phyloP scores from a whole-genome alignment of 2,329 filamentous ascomycete genomes.

The Aureobasidium musti region DNA sequence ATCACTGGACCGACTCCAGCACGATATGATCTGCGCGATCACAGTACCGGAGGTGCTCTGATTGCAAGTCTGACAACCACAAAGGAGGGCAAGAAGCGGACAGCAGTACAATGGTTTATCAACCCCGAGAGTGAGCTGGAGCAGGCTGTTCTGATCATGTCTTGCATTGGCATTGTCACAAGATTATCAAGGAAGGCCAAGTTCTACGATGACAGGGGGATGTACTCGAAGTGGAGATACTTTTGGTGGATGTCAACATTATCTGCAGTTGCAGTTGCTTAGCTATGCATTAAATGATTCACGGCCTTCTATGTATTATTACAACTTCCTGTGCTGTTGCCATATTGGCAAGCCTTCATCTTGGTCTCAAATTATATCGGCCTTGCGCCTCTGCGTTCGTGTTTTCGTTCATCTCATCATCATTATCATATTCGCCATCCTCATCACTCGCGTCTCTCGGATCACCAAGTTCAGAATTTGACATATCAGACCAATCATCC shows the following conservation, averaged over 20 bases:
- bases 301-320: neutral
- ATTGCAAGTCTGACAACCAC: conserved; percentile 34
- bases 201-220: conserved; percentile 1
- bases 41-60: neutral
- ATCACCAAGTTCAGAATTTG: neutral
- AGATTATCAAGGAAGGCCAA: conserved; percentile 24
- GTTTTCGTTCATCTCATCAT: neutral
- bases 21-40: neutral
- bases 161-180: conserved; percentile 11
- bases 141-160: conserved; percentile 20
- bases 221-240: conserved; percentile 8
- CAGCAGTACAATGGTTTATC: conserved; percentile 43
- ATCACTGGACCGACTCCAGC: neutral
- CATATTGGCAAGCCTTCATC: too few relatives aligned
- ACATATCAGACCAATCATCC: neutral
- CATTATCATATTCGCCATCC: neutral
- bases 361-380: conserved; percentile 1
- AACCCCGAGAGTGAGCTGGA: conserved; percentile 37
- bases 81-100: conserved; percentile 40
- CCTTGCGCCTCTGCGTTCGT: neutral
- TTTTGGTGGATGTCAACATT: conserved; percentile 15
- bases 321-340: neutral
- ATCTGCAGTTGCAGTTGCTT: conserved; percentile 7
- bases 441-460: neutral
- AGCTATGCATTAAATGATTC: neutral